Conservation (phyloP, 2,329 filamentous ascomycete species). For the Calonectria multiphialidica region DNA sequence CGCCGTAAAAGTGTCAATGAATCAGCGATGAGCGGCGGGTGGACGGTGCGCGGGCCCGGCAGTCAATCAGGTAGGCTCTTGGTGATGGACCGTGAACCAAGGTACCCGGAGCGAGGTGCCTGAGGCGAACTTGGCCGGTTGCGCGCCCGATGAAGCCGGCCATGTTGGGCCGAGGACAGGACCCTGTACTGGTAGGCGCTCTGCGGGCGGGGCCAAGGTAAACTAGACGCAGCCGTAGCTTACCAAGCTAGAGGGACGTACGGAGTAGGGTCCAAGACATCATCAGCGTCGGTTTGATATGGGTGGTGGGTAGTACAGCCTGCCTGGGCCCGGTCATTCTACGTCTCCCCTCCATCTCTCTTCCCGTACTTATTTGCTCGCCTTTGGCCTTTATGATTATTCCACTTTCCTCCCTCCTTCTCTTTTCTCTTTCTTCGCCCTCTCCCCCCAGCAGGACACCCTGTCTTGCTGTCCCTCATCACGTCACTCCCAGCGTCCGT, state of each 20-base stretch:
- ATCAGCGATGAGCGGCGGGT: not conserved
- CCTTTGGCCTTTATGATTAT: not conserved
- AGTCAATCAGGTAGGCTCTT: not conserved
- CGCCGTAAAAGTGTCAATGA: not conserved
- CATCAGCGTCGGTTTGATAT: not conserved
- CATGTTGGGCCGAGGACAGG: slow-evolving; percentile 2
- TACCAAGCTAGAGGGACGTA: slow-evolving; percentile 5
- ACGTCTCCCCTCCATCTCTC: not conserved
- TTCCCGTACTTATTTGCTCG: not conserved
- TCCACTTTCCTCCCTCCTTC: not conserved
- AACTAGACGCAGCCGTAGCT: not conserved
- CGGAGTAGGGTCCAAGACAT: not conserved
- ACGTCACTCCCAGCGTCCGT: slow-evolving; percentile 7
- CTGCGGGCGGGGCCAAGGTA: not conserved
- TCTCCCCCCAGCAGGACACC: not conserved
- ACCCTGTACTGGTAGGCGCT: not conserved
- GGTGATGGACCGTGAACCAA: not conserved
- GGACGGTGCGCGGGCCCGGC: not conserved
- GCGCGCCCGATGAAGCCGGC: not conserved
- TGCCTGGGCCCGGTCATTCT: not conserved
- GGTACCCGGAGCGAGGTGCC: not conserved
- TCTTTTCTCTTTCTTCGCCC: not conserved
- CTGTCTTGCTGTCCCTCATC: not conserved
- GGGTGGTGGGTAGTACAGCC: not conserved
- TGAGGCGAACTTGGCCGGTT: not conserved